Conservation (phyloP, 148 eudicot genomes). For the Rhododendron simsii region DNA sequence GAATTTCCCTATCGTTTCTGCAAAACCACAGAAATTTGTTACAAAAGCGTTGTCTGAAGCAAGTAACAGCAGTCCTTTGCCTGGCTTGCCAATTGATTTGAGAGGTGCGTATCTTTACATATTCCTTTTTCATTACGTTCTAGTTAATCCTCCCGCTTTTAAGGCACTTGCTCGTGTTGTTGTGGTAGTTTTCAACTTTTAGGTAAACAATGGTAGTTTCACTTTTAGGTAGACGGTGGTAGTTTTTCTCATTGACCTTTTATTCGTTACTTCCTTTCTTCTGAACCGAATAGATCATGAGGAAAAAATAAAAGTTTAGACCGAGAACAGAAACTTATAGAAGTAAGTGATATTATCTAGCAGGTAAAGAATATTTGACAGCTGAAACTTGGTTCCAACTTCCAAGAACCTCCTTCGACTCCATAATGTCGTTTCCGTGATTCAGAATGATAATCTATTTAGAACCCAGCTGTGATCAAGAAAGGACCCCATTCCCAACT, state of each 20-base stretch:
- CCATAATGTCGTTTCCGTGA: background rate
- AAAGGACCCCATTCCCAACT: background rate
- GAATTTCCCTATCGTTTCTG: conserved; percentile 20
- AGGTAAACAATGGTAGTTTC: background rate
- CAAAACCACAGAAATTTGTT: conserved; percentile 34
- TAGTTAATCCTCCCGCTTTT: background rate
- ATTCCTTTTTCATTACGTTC: background rate
- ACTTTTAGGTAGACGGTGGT: background rate
- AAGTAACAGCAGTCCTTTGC: conserved; percentile 42
- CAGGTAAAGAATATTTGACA: background rate
- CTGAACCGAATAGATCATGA: background rate
- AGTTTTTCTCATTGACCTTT: background rate
- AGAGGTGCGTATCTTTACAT: conserved; percentile 48
- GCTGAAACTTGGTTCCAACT: background rate
- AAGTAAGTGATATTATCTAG: background rate
- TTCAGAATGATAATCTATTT: background rate
- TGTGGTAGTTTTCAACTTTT: background rate
- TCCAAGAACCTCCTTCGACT: background rate
- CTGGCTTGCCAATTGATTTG: conserved; percentile 81
- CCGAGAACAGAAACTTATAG: background rate
- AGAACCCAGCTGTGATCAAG: background rate
- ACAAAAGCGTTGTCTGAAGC: conserved; percentile 74
- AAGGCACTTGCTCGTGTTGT: background rate
- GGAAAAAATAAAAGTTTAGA: background rate
- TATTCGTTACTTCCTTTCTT: background rate